A percentile compares a stretch with the other conserved stretches of the same genome.
Evolutionary conservation across 2,329 filamentous ascomycete genomes (phyloP).

Genomic region (Cercospora canescens): DNA sequence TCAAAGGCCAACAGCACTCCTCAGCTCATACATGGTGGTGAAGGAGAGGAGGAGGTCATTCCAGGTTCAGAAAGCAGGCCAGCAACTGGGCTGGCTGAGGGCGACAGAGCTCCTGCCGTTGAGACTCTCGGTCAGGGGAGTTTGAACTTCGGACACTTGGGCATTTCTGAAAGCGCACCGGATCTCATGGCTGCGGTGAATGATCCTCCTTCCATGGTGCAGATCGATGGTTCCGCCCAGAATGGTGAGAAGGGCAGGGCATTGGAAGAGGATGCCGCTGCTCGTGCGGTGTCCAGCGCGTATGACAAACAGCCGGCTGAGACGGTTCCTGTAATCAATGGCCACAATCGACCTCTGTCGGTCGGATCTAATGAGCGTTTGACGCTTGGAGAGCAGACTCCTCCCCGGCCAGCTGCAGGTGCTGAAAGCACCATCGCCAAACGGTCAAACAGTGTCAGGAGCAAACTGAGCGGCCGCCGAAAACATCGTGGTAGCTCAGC

Average conservation of each 20-base stretch:
- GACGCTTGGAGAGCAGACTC: conserved; percentile 59
- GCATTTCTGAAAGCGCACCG: conserved; percentile 62
- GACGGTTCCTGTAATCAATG: conserved; percentile 35
- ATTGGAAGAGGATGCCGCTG: conserved; percentile 59
- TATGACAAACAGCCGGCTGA: conserved; percentile 49
- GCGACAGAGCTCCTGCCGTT: conserved; percentile 66
- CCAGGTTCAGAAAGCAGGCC: conserved; percentile 27
- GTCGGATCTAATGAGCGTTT: conserved; percentile 39
- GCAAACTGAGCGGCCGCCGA: conserved; percentile 55
- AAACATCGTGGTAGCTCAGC: conserved; percentile 81
- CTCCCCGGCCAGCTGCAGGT: conserved; percentile 62
- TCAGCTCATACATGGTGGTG: conserved; percentile 15
- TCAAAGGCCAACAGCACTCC: conserved; percentile 39
- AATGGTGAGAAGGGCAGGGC: conserved; percentile 57
- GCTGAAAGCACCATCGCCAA: conserved; percentile 56
- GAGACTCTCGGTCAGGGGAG: conserved; percentile 89
- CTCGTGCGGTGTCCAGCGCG: conserved; percentile 61
- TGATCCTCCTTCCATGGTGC: conserved; percentile 2
- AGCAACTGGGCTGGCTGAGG: conserved; percentile 46
- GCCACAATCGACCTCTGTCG: conserved; percentile 40
- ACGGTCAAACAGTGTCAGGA: conserved; percentile 52
- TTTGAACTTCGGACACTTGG: conserved; percentile 83
- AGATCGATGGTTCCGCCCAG: conserved; percentile 14
- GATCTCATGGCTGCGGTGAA: conserved; percentile 57
- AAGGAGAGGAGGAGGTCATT: conserved; percentile 45